Base-by-base conservation (phyloP, 805 yeast genomes). In the Candida montana region DNA sequence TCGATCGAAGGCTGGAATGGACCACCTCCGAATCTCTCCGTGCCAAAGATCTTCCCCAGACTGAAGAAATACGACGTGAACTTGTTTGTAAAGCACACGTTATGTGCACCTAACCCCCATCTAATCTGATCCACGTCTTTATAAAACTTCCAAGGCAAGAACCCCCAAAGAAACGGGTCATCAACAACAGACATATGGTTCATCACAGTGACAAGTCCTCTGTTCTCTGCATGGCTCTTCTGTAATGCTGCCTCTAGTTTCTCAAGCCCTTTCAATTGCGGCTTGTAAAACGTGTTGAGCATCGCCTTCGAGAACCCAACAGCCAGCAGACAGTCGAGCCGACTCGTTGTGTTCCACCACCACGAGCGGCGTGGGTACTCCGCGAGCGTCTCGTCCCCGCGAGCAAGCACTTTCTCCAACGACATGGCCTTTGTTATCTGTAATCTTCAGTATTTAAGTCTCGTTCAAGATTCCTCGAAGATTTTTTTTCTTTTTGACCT, bases 71-170 rank as follows among this genome's bases (percentile, higher is more conserved):
- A 69, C 8, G 79, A 62, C 2, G 74, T 58, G 3, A 69, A 52
- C 20, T 61, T 63, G 45, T 67, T 75, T 19, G 78, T 74, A 62
- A 93, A 91, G 58, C 98, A 91, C 31, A 91, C 77, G 59, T 93
- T 90, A 38, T 82, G 77, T 10, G 99, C 99, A 0, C 95, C 99
- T 41, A 93, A 69, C 5, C 96, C 90, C 98, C 98, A 91, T 54
- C 99, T 72, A 40, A 88, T 77, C 40, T 76, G 73, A 47, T 79
- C 83, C 15, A 84, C 64, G 42, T 78, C 75, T 12, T 67, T 61
- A 51, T 77, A 83, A 51, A 75, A 76, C 30, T 77, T 69, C 75
- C 81, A 72, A 0, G 97, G 96, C 44, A 90, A 68, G 28, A 83
- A 75, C 0, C 95, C 95, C 86, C 95, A 91, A 33, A 87, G 65